These are phyloP conservation scores for Dimocarpus longan DNA, from an alignment of 345 rosid genomes.

Conservation along the genomic window DNA sequence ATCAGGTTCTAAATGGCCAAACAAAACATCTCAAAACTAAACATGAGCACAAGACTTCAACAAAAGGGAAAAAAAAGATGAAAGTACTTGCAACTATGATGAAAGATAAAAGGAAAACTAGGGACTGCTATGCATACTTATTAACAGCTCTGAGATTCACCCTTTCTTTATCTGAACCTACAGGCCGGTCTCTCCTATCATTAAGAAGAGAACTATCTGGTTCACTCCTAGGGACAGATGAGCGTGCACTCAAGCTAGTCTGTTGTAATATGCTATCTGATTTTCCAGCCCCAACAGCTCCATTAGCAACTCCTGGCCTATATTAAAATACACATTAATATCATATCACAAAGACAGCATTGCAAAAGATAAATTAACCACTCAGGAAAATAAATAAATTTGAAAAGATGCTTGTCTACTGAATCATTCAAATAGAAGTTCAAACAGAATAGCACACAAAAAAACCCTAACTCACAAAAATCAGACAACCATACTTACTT, in stretches of 20 bases:
- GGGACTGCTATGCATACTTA: conserved; percentile 61
- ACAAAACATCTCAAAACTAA: neutral
- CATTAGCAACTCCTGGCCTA: conserved; percentile 76
- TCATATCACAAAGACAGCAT: conserved; percentile 24
- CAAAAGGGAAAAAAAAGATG: conserved; percentile 8
- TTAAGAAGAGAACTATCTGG: conserved; percentile 54
- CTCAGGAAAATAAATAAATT: conserved; percentile 3
- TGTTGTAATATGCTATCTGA: conserved; percentile 62
- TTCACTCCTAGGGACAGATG: conserved; percentile 66
- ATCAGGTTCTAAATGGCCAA: neutral
- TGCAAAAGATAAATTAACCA: conserved; percentile 19
- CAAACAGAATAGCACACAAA: conserved; percentile 6
- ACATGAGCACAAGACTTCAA: neutral
- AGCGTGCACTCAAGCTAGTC: conserved; percentile 58
- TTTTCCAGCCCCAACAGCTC: conserved; percentile 70
- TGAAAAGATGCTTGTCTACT: neutral
- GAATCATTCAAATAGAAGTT: neutral
- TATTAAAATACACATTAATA: conserved; percentile 30
- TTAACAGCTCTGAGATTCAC: conserved; percentile 67
- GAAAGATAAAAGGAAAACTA: conserved; percentile 15
- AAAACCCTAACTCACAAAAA: conserved; percentile 20
- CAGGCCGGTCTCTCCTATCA: conserved; percentile 79
- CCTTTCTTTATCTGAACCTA: conserved; percentile 80
- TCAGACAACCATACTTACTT: conserved; percentile 14
- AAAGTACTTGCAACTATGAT: conserved; percentile 15